Evolutionary conservation across 2,329 filamentous ascomycete species (phyloP).

Genomic region (Fusarium albidum): DNA sequence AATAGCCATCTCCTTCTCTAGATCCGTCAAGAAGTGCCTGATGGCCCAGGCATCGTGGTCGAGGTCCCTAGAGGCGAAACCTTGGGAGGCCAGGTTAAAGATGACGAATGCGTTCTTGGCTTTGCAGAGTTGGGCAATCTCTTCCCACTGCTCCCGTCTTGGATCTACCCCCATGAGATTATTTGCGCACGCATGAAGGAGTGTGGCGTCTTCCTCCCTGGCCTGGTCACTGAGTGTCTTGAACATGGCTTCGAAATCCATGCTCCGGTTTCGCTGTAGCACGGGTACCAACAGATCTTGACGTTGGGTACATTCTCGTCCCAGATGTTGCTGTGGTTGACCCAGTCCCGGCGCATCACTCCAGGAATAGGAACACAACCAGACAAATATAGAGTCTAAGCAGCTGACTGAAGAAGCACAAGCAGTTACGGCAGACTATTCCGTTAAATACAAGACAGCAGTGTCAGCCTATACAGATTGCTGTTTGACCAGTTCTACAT

Average conservation of each 20-base stretch:
- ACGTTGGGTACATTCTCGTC: constrained; percentile 32
- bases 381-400: no score
- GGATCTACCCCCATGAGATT: constrained; percentile 50
- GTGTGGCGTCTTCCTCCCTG: constrained; percentile 41
- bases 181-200: constrained; percentile 50
- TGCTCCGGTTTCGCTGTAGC: constrained; percentile 39
- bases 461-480: no score
- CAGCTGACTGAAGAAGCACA: no score
- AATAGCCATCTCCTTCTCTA: constrained; percentile 36
- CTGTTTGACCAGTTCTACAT: background rate
- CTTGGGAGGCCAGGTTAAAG: constrained; percentile 50
- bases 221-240: constrained; percentile 36
- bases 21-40: constrained; percentile 26
- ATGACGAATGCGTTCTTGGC: constrained; percentile 43
- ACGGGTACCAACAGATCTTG: constrained; percentile 39
- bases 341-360: no score
- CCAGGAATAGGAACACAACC: no score
- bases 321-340: constrained; percentile 56
- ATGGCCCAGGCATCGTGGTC: constrained; percentile 47
- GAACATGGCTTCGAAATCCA: constrained; percentile 45
- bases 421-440: no score
- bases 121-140: constrained; percentile 43
- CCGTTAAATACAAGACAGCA: no score
- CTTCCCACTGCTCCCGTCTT: constrained; percentile 44
- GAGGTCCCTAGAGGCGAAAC: constrained; percentile 46